A percentile compares a stretch with the other conserved stretches of the same genome.
Evolutionary conservation across 2,329 filamentous ascomycete species (phyloP).

Genomic region (Nemania serpens): DNA sequence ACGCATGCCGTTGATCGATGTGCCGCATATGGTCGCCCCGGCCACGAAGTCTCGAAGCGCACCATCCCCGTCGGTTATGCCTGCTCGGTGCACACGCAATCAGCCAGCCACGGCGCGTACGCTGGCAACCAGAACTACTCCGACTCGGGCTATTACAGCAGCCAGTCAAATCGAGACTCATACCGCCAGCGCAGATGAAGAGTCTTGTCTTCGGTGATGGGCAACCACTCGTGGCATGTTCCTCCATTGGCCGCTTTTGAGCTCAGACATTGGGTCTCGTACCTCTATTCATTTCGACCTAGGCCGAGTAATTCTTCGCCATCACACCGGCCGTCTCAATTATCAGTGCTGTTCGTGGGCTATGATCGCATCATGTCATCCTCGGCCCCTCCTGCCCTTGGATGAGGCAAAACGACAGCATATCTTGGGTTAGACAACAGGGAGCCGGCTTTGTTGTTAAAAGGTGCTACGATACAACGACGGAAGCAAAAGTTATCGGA

Average conservation of each 20-base stretch:
- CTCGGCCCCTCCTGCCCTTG: conserved; percentile 42
- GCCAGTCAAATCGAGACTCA: conserved; percentile 51
- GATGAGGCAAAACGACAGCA: conserved; percentile 18
- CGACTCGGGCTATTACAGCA: conserved; percentile 60
- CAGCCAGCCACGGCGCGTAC: conserved; percentile 46
- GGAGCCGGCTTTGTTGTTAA: neutral
- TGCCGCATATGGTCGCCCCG: conserved; percentile 71
- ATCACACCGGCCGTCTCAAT: conserved; percentile 51
- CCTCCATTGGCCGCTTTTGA: conserved; percentile 50
- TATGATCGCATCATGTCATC: conserved; percentile 49
- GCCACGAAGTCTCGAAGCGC: conserved; percentile 73
- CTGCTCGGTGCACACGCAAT: conserved; percentile 62
- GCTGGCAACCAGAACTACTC: conserved; percentile 52
- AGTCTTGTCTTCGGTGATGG: conserved; percentile 56
- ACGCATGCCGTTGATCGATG: conserved; percentile 86
- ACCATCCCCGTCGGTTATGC: conserved; percentile 83
- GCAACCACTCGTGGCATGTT: conserved; percentile 48
- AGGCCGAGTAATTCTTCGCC: conserved; percentile 39
- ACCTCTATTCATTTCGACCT: conserved; percentile 53
- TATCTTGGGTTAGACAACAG: conserved; percentile 21
- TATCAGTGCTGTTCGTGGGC: conserved; percentile 55
- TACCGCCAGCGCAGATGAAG: conserved; percentile 54
- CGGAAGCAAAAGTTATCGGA: conserved; percentile 35
- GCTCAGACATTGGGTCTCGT: conserved; percentile 52
- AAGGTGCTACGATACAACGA: conserved; percentile 32